Conservation (phyloP, 352 stramenopile genomes). For the Salisapilia sapeloensis region DNA sequence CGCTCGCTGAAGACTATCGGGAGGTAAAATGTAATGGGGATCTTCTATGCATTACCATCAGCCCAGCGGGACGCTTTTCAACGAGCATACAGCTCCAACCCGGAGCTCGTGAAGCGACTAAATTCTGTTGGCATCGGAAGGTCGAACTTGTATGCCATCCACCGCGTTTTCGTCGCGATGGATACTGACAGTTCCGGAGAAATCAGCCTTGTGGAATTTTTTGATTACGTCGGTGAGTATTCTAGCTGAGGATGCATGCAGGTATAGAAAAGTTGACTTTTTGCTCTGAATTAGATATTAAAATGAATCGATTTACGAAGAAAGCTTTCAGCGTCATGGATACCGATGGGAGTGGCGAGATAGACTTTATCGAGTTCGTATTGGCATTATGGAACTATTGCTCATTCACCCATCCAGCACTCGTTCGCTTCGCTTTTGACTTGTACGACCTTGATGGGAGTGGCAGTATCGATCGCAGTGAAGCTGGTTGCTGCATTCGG, state of each 20-base stretch:
- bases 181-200: constrained; percentile 40
- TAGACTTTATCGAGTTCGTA: constrained; percentile 64
- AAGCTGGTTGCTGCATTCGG: constrained; percentile 23
- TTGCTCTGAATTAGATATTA: constrained; percentile 14
- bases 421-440: constrained; percentile 55
- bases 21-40: neutral
- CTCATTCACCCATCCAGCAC: constrained; percentile 37
- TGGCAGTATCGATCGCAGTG: constrained; percentile 39
- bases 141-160: constrained; percentile 22
- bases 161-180: constrained; percentile 37
- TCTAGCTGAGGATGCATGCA: neutral
- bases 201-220: constrained; percentile 55
- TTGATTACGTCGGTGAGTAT: constrained; percentile 36
- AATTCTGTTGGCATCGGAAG: constrained; percentile 21
- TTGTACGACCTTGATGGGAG: constrained; percentile 55
- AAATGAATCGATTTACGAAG: constrained; percentile 36
- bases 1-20: neutral
- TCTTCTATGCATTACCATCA: neutral
- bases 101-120: constrained; percentile 15
- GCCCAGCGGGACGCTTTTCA: constrained; percentile 6
- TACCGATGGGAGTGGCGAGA: constrained; percentile 35
- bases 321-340: constrained; percentile 66
- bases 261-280: neutral
- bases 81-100: constrained; percentile 18
- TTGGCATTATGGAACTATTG: constrained; percentile 67